Conservation (phyloP, 805 yeast genomes). For the Saturnispora ahearnii region DNA sequence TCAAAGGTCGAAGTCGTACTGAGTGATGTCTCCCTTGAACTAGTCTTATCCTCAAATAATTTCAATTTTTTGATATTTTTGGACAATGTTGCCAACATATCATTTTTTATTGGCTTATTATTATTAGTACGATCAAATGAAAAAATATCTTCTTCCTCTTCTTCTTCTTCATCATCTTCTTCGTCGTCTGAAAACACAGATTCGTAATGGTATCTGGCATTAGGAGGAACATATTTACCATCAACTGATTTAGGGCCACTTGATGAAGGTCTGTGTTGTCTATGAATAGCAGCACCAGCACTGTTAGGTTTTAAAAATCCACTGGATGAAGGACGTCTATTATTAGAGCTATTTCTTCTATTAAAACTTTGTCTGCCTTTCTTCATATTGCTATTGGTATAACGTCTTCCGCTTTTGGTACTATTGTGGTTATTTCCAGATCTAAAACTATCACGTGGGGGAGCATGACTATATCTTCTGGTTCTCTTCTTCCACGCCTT, state of each 20-base stretch:
- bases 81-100: background rate
- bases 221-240: conserved; percentile 70
- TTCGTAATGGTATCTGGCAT: conserved; percentile 38
- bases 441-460: conserved; percentile 4
- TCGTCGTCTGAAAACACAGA: conserved; percentile 10
- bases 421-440: conserved; percentile 12
- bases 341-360: conserved; percentile 5
- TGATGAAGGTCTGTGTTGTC: background rate
- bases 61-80: conserved; percentile 2
- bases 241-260: conserved; percentile 10
- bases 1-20: conserved; percentile 23
- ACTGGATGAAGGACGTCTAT: conserved; percentile 1
- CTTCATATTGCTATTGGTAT: conserved; percentile 7
- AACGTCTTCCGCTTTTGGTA: conserved; percentile 11
- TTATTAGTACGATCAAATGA: conserved; percentile 28
- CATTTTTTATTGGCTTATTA: conserved; percentile 4
- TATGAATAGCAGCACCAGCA: background rate
- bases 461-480: conserved; percentile 17
- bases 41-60: conserved; percentile 10
- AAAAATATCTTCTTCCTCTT: conserved; percentile 27
- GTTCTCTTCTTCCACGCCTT: conserved; percentile 25
- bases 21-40: conserved; percentile 23
- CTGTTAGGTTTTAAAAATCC: background rate
- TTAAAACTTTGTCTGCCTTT: conserved; percentile 11
- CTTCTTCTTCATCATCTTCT: background rate